A percentile compares a stretch with the other conserved stretches of the same genome.
Conservation (phyloP, 495 filamentous ascomycete genomes). For the Aspergillus ellipticus region DNA sequence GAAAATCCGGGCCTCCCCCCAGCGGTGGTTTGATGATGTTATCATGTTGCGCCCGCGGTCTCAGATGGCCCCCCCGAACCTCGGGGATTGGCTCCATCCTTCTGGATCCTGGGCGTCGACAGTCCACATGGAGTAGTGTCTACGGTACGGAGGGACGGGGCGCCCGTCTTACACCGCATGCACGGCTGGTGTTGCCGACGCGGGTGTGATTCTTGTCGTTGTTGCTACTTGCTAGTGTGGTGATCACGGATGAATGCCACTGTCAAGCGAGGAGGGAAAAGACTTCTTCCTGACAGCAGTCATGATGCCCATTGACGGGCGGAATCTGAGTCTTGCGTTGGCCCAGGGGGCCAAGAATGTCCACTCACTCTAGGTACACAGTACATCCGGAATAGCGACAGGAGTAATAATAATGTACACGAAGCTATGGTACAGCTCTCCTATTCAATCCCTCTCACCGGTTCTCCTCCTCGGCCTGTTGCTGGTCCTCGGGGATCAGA, state of each 20-base stretch:
- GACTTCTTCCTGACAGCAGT: neutral
- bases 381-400: neutral
- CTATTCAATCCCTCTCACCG: neutral
- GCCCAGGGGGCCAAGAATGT: neutral
- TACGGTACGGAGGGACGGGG: too few species aligned
- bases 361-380: neutral
- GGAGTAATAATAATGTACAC: neutral
- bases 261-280: neutral
- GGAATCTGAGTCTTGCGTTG: neutral
- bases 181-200: too few species aligned
- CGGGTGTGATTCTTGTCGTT: too few species aligned
- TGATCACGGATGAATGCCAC: too few species aligned
- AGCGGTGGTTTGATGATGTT: conserved; percentile 4
- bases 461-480: neutral
- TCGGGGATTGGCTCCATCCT: neutral
- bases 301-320: neutral
- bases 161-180: too few species aligned
- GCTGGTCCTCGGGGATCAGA: conserved; percentile 9
- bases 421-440: neutral
- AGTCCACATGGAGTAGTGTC: neutral
- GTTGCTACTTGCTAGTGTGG: too few species aligned
- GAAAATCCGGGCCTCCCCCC: neutral
- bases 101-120: neutral
- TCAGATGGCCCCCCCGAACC: conserved; percentile 1
- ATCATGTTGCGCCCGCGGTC: conserved; percentile 6